These are phyloP conservation scores for Tylopilus sp. DNA, from an alignment of 1,284 basidiomycete species.

Conservation along the genomic window DNA sequence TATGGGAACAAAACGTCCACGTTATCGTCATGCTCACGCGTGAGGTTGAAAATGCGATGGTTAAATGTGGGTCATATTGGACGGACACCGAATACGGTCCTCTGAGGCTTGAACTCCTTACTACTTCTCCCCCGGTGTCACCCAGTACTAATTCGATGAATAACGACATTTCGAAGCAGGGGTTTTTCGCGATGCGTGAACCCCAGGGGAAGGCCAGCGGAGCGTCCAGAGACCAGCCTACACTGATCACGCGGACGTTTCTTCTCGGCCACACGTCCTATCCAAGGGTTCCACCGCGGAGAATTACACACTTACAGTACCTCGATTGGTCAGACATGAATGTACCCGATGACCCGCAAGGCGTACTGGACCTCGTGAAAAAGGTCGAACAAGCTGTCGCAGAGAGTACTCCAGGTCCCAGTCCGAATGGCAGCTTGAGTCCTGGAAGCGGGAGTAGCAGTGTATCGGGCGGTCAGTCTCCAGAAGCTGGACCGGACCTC, in stretches of 20 bases:
- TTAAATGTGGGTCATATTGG: slow-evolving; percentile 96
- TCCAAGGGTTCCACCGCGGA: slow-evolving; percentile 55
- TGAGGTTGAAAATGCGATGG: slow-evolving; percentile 82
- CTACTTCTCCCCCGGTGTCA: slow-evolving; percentile 47
- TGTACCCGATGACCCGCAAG: slow-evolving; percentile 78
- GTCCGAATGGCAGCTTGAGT: slow-evolving; percentile 27
- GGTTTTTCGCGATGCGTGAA: slow-evolving; percentile 33
- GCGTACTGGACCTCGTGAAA: slow-evolving; percentile 69
- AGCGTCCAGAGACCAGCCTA: slow-evolving; percentile 21
- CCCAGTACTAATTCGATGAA: slow-evolving; percentile 7
- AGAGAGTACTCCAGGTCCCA: slow-evolving; percentile 41
- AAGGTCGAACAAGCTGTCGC: slow-evolving; percentile 52
- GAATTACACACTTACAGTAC: slow-evolving; percentile 81
- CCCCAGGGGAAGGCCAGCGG: slow-evolving; percentile 6
- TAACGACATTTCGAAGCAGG: slow-evolving; percentile 21
- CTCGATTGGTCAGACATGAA: slow-evolving; percentile 94
- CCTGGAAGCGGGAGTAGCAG: slow-evolving; percentile 19
- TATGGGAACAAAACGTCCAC: slow-evolving; percentile 78
- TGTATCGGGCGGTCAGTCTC: slow-evolving; percentile 18
- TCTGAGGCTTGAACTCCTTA: slow-evolving; percentile 60
- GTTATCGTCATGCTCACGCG: slow-evolving; percentile 89
- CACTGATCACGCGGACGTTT: slow-evolving; percentile 68
- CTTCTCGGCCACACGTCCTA: slow-evolving; percentile 58
- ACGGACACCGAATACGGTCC: slow-evolving; percentile 68
- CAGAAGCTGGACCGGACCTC: slow-evolving; percentile 9